Conservation (phyloP, 208 protist species). For the Angomonas desouzai region DNA sequence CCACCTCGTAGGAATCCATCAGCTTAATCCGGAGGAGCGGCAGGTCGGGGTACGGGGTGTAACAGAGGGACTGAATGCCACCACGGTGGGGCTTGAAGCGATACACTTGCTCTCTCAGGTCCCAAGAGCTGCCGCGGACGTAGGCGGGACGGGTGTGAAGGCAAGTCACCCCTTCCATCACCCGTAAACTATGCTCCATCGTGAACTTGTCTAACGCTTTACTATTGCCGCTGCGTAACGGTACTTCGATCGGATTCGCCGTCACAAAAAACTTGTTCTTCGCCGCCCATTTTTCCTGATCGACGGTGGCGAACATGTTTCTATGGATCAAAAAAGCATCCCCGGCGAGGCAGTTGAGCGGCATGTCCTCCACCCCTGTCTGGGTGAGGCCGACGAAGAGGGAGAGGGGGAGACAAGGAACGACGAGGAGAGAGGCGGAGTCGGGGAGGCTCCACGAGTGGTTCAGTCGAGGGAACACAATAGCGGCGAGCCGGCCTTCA, state of each 20-base stretch:
- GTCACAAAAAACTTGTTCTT: conserved; percentile 38
- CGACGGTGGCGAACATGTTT: conserved; percentile 25
- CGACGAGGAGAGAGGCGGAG: conserved; percentile 34
- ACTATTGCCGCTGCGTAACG: conserved; percentile 24
- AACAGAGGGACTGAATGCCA: conserved; percentile 64
- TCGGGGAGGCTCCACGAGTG: conserved; percentile 25
- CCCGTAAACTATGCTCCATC: conserved; percentile 40
- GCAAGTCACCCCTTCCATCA: conserved; percentile 71
- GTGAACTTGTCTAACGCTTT: conserved; percentile 30
- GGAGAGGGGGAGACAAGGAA: conserved; percentile 55
- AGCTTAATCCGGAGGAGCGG: conserved; percentile 58
- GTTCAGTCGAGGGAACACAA: conserved; percentile 23
- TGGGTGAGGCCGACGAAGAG: conserved; percentile 30
- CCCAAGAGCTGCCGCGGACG: conserved; percentile 58
- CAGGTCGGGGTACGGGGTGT: conserved; percentile 57
- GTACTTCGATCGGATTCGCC: conserved; percentile 47
- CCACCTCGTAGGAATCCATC: conserved; percentile 54
- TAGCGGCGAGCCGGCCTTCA: conserved; percentile 26
- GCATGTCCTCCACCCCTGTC: conserved; percentile 28
- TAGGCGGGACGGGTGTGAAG: conserved; percentile 55
- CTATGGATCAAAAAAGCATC: conserved; percentile 48
- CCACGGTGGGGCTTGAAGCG: conserved; percentile 63
- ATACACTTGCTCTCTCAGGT: conserved; percentile 32
- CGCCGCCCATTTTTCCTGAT: conserved; percentile 19
- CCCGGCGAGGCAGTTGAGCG: conserved; percentile 46